Conservation (phyloP, 2,329 filamentous ascomycete genomes). For the Cercospora beticola region DNA sequence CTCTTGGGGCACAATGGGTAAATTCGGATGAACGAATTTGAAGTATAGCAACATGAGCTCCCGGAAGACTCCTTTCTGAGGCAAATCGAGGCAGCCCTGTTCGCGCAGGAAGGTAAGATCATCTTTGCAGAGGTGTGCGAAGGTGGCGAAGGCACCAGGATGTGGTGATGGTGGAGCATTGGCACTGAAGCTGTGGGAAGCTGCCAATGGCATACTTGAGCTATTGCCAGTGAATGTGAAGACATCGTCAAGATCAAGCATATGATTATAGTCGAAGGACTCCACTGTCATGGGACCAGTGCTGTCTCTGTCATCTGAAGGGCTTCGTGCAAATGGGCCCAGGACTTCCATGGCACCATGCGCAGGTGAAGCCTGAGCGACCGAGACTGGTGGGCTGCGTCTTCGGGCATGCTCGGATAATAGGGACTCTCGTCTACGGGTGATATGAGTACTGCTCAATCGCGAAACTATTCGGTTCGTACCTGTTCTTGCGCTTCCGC, state of each 20-base stretch:
- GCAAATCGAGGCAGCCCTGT: slow-evolving; percentile 23
- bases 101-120: slow-evolving; percentile 18
- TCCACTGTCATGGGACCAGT: slow-evolving; percentile 10
- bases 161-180: background rate
- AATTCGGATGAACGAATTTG: slow-evolving; percentile 20
- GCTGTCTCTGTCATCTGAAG: slow-evolving; percentile 11
- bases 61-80: slow-evolving; percentile 11
- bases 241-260: slow-evolving; percentile 25
- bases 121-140: slow-evolving; percentile 1
- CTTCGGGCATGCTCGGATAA: slow-evolving; percentile 18
- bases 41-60: slow-evolving; percentile 21
- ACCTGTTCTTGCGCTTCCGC: slow-evolving; percentile 25
- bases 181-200: slow-evolving; percentile 13
- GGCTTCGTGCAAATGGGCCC: slow-evolving; percentile 12
- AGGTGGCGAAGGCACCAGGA: background rate
- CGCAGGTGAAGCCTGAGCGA: slow-evolving; percentile 10
- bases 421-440: slow-evolving; percentile 15
- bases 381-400: slow-evolving; percentile 9
- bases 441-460: background rate
- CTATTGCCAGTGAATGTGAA: slow-evolving; percentile 27
- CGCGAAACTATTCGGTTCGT: background rate
- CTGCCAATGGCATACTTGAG: slow-evolving; percentile 12
- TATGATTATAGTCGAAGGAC: slow-evolving; percentile 23
- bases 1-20: slow-evolving; percentile 20
- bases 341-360: slow-evolving; percentile 15